Evolutionary conservation across 1,139 yeast genomes (phyloP).

Genomic region (Suhomyces choctaworum): DNA sequence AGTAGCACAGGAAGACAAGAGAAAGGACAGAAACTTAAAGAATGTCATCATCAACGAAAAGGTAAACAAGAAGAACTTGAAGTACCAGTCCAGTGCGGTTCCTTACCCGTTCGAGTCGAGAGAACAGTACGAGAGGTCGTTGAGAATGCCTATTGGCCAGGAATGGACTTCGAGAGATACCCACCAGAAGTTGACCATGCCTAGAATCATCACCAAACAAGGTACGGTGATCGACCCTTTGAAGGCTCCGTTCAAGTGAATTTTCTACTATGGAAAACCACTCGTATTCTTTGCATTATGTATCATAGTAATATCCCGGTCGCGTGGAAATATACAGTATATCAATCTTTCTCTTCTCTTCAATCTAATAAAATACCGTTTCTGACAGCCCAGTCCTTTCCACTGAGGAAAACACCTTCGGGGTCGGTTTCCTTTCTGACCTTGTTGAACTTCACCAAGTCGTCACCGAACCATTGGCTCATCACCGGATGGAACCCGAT

Average conservation of each 20-base stretch:
- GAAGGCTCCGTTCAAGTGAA: slow-evolving; percentile 62
- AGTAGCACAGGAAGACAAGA: slow-evolving; percentile 63
- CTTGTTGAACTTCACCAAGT: slow-evolving; percentile 57
- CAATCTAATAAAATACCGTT: slow-evolving; percentile 60
- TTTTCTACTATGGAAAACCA: no score
- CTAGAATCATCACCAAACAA: slow-evolving; percentile 80
- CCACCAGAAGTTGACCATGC: slow-evolving; percentile 87
- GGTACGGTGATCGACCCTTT: slow-evolving; percentile 91
- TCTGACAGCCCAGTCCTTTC: slow-evolving; percentile 74
- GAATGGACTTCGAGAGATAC: slow-evolving; percentile 92
- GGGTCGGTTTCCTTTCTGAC: slow-evolving; percentile 76
- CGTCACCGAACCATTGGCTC: slow-evolving; percentile 79
- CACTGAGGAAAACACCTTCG: slow-evolving; percentile 73
- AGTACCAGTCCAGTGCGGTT: slow-evolving; percentile 81
- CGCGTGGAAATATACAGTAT: neutral
- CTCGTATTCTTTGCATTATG: slow-evolving; percentile 1
- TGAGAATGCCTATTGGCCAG: slow-evolving; percentile 96
- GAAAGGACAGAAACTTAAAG: slow-evolving; percentile 74
- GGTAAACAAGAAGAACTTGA: slow-evolving; percentile 77
- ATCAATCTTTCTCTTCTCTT: no score
- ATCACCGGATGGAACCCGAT: slow-evolving; percentile 72
- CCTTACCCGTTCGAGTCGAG: slow-evolving; percentile 93
- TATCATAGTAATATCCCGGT: slow-evolving; percentile 5
- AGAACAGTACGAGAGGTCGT: slow-evolving; percentile 91
- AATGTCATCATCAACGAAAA: slow-evolving; percentile 89